Conservation (phyloP, 805 yeast species). For the Wickerhamiella qilinensis region DNA sequence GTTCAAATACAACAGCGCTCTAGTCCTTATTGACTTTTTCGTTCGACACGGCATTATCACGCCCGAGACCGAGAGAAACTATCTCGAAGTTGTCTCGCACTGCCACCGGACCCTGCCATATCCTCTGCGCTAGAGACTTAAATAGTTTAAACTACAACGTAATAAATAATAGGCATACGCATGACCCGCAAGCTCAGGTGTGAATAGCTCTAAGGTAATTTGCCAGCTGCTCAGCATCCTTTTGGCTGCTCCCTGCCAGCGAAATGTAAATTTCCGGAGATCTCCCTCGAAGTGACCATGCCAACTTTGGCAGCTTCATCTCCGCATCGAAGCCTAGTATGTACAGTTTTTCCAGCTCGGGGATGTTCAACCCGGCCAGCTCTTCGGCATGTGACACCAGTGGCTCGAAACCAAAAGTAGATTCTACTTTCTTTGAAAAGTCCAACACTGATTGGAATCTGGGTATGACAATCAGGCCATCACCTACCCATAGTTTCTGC, state of each 20-base stretch:
- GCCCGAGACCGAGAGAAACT: conserved; percentile 50
- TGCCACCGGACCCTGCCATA: conserved; percentile 60
- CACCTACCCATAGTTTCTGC: conserved; percentile 7
- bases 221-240: no score
- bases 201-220: no score
- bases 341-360: conserved; percentile 5
- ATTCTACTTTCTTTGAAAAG: conserved; percentile 2
- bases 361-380: conserved; percentile 10
- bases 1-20: conserved; percentile 82
- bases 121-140: conserved; percentile 26
- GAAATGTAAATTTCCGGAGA: not conserved
- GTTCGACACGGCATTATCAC: conserved; percentile 69
- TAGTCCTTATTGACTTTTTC: conserved; percentile 67
- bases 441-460: conserved; percentile 1
- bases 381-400: conserved; percentile 6
- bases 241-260: not conserved
- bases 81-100: conserved; percentile 38
- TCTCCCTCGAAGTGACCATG: not conserved
- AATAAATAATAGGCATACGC: not conserved
- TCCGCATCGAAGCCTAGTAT: conserved; percentile 4
- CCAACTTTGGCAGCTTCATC: conserved; percentile 2
- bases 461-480: conserved; percentile 9
- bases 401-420: not conserved
- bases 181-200: not conserved
- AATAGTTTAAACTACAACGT: not conserved